These are phyloP conservation scores for Xylaria castorea DNA, from an alignment of 495 filamentous ascomycete species.

Conservation along the genomic window DNA sequence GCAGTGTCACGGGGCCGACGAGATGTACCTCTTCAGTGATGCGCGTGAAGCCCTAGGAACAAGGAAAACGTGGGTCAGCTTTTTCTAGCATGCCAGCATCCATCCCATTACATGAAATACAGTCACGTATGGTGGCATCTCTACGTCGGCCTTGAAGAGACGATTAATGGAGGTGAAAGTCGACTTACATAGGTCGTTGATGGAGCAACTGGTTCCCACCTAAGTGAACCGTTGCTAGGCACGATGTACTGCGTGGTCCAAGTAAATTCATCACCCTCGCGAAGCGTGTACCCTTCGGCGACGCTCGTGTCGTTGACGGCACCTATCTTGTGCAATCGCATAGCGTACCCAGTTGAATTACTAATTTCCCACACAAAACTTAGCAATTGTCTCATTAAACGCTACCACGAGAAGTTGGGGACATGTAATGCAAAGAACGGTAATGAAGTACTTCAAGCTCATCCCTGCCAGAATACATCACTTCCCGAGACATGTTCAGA, in stretches of 20 bases:
- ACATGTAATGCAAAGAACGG: neutral
- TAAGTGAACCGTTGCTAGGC: neutral
- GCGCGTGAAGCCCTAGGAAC: neutral
- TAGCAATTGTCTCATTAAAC: neutral
- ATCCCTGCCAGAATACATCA: neutral
- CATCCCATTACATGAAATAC: neutral
- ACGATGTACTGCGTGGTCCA: neutral
- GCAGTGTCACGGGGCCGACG: neutral
- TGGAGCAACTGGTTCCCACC: neutral
- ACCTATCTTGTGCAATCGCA: neutral
- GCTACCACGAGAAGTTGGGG: neutral
- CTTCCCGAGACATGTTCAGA: neutral
- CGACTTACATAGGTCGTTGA: slow-evolving; percentile 1
- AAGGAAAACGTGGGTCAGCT: neutral
- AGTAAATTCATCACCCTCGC: neutral
- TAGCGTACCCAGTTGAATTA: neutral
- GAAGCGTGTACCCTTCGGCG: neutral
- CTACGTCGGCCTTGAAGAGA: neutral
- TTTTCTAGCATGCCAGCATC: neutral
- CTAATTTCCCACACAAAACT: neutral
- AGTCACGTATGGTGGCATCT: neutral
- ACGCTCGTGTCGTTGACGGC: neutral
- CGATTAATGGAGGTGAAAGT: neutral
- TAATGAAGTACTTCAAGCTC: neutral
- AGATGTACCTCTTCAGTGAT: neutral